Evolutionary conservation across 768 basidiomycete species (phyloP), one percentile per base, ranked within the genome.

Genomic region (Pleurotus eryngii): DNA sequence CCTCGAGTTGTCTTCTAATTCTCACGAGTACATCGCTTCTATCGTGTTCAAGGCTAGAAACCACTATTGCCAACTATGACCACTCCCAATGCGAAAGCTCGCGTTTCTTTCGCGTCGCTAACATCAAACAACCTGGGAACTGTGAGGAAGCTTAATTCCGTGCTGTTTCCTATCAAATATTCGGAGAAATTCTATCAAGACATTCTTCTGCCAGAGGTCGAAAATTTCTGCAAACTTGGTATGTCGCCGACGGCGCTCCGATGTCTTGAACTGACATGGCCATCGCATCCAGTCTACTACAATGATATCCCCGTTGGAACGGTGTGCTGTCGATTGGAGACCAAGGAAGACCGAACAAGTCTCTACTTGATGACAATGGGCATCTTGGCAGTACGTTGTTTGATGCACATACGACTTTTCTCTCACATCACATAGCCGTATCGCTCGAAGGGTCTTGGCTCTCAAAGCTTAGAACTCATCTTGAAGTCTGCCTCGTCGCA

Each of bases 311-410:
- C 94, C 46, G 81, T 95, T 60, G 93, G 94, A 58, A 91, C 86
- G 4, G 82, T 95, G 65, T 93, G 90, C 70, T 92, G 90, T 74
- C 83, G 91, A 58, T 71, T 94, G 59, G 93, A 96, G 71, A 80
- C 76, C 54, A 82, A 84, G 65, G 79, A 82, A 64, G 80, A 75
- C 46, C 71, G 77, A 63, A 75, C 72, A 45, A 76, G 78, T 47
- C 72, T 92, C 58, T 95, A 95, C 73, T 79, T 95, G 67, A 92
- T 94, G 87, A 95, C 94, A 49, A 87, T 95, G 86, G 94, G 92
- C 45, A 74, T 95, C 60, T 84, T 95, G 56, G 92, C 91, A 56
- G 92, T 94, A 75, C 72, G 84, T 74, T 50, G 50, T 57, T 45
- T 61, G 49, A 57, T 57, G 55, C 30, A 55, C 60, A 67, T 55